Conservation (phyloP, 768 basidiomycete genomes). For the Leccinum disarticulatum region DNA sequence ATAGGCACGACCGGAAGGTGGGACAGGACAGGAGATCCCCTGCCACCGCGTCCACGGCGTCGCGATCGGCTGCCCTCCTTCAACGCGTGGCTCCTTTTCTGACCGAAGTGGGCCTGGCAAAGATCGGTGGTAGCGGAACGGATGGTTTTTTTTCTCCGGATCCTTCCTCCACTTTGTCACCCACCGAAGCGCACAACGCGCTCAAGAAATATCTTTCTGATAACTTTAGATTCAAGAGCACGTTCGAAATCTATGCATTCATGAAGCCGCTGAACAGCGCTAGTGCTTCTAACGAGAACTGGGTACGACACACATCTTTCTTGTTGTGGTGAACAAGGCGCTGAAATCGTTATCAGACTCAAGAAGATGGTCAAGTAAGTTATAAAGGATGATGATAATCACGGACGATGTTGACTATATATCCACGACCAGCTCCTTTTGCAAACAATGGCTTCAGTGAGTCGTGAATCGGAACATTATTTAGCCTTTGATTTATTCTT, state of each 20-base stretch:
- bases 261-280: slow-evolving; percentile 37
- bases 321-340: neutral
- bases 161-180: slow-evolving; percentile 35
- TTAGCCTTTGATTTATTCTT: neutral
- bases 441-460: slow-evolving; percentile 38
- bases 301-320: slow-evolving; percentile 36
- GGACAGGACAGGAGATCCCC: slow-evolving; percentile 7
- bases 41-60: neutral
- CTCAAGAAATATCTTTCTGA: slow-evolving; percentile 46
- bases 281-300: slow-evolving; percentile 36
- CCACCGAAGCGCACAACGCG: slow-evolving; percentile 46
- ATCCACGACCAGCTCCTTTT: slow-evolving; percentile 38
- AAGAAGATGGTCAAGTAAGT: slow-evolving; percentile 53
- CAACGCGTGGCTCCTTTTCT: slow-evolving; percentile 43
- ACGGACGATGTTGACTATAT: slow-evolving; percentile 3
- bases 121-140: slow-evolving; percentile 41
- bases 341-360: slow-evolving; percentile 32
- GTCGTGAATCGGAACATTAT: neutral
- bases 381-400: slow-evolving; percentile 2
- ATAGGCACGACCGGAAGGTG: slow-evolving; percentile 33
- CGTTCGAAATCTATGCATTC: slow-evolving; percentile 49
- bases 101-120: slow-evolving; percentile 45
- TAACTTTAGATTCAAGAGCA: slow-evolving; percentile 41
- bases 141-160: slow-evolving; percentile 42
- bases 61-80: slow-evolving; percentile 18